These are phyloP conservation scores for Phaffomyces opuntiae DNA, from an alignment of 805 yeast genomes.

Conservation along the genomic window DNA sequence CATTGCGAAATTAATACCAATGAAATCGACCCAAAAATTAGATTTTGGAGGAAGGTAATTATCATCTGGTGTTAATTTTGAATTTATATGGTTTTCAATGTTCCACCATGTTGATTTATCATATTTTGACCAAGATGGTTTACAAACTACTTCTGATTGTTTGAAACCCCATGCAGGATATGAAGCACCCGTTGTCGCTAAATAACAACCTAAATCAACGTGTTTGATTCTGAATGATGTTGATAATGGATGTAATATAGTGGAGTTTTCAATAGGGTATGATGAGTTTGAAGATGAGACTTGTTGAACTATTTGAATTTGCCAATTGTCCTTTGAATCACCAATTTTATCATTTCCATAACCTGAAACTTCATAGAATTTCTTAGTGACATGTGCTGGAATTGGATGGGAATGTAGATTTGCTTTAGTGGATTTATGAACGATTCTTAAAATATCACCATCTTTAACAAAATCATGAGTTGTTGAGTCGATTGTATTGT, in stretches of 20 bases:
- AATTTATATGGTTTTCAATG: constrained; percentile 63
- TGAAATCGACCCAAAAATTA: constrained; percentile 65
- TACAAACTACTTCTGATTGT: constrained; percentile 77
- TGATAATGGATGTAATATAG: constrained; percentile 65
- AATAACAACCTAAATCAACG: constrained; percentile 60
- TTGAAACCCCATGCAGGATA: constrained; percentile 82
- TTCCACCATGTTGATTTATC: constrained; percentile 90
- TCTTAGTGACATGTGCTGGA: constrained; percentile 57
- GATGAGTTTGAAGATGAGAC: constrained; percentile 24
- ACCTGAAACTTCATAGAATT: constrained; percentile 79
- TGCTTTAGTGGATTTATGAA: constrained; percentile 54
- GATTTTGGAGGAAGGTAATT: constrained; percentile 55
- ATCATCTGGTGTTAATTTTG: constrained; percentile 46
- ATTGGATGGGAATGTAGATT: constrained; percentile 70
- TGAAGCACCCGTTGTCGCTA: constrained; percentile 63
- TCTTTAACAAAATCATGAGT: constrained; percentile 31
- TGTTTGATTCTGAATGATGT: constrained; percentile 65
- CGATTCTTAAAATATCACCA: constrained; percentile 55
- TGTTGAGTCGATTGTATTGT: constrained; percentile 9
- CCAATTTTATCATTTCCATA: constrained; percentile 69
- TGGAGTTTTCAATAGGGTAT: constrained; percentile 42
- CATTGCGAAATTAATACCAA: constrained; percentile 75
- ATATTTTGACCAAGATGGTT: constrained; percentile 42
- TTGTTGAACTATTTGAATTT: constrained; percentile 72
- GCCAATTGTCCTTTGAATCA: constrained; percentile 86